A percentile compares a stretch with the other conserved stretches of the same genome.
Evolutionary conservation across 345 rosid species (phyloP).

Genomic region (Salix udensis): DNA sequence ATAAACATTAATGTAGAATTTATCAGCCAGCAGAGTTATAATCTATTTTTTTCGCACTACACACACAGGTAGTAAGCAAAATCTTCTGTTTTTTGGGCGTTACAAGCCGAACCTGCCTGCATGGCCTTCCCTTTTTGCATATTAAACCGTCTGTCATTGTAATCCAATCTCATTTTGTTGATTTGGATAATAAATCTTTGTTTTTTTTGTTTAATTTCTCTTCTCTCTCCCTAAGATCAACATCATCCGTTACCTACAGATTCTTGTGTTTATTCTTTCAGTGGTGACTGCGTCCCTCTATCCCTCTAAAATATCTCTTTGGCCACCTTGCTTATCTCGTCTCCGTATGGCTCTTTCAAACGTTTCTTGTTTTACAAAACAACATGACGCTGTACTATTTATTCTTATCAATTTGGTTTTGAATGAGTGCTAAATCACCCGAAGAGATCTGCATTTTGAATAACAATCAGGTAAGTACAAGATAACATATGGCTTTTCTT

Average conservation of each 20-base stretch:
- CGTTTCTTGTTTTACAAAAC: neutral
- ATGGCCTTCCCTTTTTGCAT: no score
- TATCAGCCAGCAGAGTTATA: no score
- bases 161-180: neutral
- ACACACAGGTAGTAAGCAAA: no score
- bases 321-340: slow-evolving; percentile 35
- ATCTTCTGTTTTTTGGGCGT: no score
- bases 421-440: slow-evolving; percentile 18
- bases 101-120: no score
- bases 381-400: neutral
- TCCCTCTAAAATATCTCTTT: slow-evolving; percentile 28
- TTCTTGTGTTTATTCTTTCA: slow-evolving; percentile 4
- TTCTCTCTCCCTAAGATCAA: neutral
- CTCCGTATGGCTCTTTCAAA: slow-evolving; percentile 20
- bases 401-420: neutral
- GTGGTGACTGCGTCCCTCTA: slow-evolving; percentile 12
- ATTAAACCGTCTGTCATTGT: neutral
- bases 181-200: neutral
- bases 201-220: neutral
- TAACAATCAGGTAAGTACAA: slow-evolving; percentile 21
- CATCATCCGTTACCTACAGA: neutral
- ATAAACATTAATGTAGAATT: no score
- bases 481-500: neutral
- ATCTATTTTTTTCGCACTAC: no score
- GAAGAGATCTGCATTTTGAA: slow-evolving; percentile 34